These are phyloP conservation scores for Apiotrichum brassicae DNA, from an alignment of 1,284 basidiomycete genomes.

Conservation along the genomic window DNA sequence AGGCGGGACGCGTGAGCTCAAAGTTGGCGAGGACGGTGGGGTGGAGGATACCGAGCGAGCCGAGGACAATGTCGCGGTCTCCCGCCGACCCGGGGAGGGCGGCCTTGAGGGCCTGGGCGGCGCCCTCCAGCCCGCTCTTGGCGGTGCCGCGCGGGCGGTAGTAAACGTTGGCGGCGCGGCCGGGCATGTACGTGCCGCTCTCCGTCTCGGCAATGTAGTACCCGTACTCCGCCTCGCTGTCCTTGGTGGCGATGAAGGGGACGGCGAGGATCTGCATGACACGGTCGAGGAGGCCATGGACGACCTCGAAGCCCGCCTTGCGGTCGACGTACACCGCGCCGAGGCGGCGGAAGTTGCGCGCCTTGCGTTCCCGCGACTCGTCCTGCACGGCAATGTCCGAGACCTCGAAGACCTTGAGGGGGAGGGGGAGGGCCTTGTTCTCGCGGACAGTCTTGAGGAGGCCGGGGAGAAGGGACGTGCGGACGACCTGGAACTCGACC, in stretches of 20 bases:
- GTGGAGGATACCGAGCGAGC: slow-evolving; percentile 80
- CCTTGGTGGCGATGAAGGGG: slow-evolving; percentile 61
- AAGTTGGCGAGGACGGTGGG: slow-evolving; percentile 85
- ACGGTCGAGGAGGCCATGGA: slow-evolving; percentile 89
- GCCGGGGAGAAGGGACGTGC: slow-evolving; percentile 89
- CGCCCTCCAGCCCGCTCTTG: slow-evolving; percentile 39
- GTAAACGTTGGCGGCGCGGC: slow-evolving; percentile 83
- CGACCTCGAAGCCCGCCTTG: slow-evolving; percentile 92
- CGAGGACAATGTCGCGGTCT: slow-evolving; percentile 62
- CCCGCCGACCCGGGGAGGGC: slow-evolving; percentile 28
- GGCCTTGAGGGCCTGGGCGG: slow-evolving; percentile 44
- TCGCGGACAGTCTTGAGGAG: slow-evolving; percentile 95
- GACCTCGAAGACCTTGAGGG: slow-evolving; percentile 88
- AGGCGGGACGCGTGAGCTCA: slow-evolving; percentile 92
- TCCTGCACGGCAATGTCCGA: slow-evolving; percentile 93
- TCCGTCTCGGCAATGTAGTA: slow-evolving; percentile 90
- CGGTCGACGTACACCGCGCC: slow-evolving; percentile 93
- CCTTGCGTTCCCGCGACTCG: slow-evolving; percentile 65
- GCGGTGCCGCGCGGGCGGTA: slow-evolving; percentile 59
- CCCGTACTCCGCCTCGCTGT: slow-evolving; percentile 59
- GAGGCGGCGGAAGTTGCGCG: slow-evolving; percentile 78
- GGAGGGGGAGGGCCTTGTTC: slow-evolving; percentile 88
- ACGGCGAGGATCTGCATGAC: slow-evolving; percentile 93
- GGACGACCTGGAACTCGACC: slow-evolving; percentile 94
- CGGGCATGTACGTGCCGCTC: slow-evolving; percentile 89